Conservation (phyloP, 768 basidiomycete species). For the Boletus barrowsii region DNA sequence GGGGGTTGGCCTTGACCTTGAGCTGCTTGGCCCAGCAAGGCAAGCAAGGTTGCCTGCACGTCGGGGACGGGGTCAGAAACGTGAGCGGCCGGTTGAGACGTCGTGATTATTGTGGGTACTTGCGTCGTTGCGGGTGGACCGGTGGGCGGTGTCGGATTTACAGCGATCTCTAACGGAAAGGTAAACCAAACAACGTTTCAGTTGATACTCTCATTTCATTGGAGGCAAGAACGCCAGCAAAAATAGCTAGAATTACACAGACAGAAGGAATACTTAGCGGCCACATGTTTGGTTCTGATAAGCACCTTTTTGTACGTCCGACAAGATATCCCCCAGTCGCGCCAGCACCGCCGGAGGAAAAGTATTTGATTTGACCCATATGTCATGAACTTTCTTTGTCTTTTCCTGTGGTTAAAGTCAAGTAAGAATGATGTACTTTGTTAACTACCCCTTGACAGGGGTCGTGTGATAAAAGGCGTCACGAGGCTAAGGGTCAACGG, state of each 20-base stretch:
- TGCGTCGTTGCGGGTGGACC: conserved; percentile 39
- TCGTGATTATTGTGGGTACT: conserved; percentile 26
- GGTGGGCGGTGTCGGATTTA: conserved; percentile 36
- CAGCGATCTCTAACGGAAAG: conserved; percentile 56
- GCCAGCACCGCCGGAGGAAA: conserved; percentile 77
- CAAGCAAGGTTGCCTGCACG: conserved; percentile 67
- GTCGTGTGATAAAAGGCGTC: conserved; percentile 31
- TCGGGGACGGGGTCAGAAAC: conserved; percentile 14
- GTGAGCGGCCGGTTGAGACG: conserved; percentile 22
- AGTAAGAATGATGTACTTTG: conserved; percentile 33
- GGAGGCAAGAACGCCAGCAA: conserved; percentile 38
- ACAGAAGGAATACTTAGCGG: conserved; percentile 77
- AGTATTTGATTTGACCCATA: conserved; percentile 90
- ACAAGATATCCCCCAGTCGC: conserved; percentile 67
- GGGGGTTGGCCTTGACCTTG: conserved; percentile 31
- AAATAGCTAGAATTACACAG: conserved; percentile 66
- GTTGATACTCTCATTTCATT: conserved; percentile 59
- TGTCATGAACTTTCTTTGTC: conserved; percentile 94
- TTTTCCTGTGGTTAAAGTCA: conserved; percentile 74
- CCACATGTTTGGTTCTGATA: conserved; percentile 62
- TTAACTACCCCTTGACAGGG: conserved; percentile 39
- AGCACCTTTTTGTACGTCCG: conserved; percentile 81
- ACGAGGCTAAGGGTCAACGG: conserved; percentile 7
- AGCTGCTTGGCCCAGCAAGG: conserved; percentile 66
- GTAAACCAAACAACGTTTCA: conserved; percentile 56